Conservation (phyloP, 306 rosid genomes). For the Trifolium dubium region DNA sequence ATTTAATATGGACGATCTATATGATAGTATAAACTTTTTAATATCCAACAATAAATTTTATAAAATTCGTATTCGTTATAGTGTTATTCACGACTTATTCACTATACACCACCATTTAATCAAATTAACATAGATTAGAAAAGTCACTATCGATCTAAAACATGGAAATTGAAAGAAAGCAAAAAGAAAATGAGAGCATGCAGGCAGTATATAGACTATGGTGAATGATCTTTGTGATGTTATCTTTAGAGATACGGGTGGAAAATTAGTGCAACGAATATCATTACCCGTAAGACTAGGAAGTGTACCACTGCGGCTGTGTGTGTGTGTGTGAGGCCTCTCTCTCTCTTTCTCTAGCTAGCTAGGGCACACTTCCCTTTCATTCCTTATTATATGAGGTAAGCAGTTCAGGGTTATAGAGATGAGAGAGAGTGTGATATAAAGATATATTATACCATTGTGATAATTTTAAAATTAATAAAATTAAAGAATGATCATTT, state of each 20-base stretch:
- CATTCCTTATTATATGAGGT: constrained; percentile 57
- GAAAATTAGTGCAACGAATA: constrained; percentile 74
- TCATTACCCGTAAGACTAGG: constrained; percentile 96
- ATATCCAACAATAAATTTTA: no score
- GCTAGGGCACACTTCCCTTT: constrained; percentile 50
- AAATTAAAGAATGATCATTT: constrained; percentile 37
- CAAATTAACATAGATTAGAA: no score
- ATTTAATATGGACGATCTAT: no score
- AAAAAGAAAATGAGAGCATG: constrained; percentile 34
- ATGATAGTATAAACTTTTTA: no score
- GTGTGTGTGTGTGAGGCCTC: constrained; percentile 15
- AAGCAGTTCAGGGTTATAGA: constrained; percentile 64
- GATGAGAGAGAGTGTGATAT: constrained; percentile 36
- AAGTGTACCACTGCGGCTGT: constrained; percentile 66
- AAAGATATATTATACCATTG: no score
- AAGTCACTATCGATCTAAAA: constrained; percentile 53
- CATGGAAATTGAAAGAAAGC: constrained; percentile 43
- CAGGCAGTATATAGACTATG: constrained; percentile 29
- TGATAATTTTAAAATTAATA: no score
- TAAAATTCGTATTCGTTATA: no score
- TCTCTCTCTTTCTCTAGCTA: constrained; percentile 26
- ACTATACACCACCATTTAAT: no score
- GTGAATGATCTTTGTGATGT: constrained; percentile 77
- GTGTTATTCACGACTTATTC: no score
- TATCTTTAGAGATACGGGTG: constrained; percentile 74